Conservation (phyloP, 2,329 filamentous ascomycete genomes). For the Phyllosticta citribraziliensis region DNA sequence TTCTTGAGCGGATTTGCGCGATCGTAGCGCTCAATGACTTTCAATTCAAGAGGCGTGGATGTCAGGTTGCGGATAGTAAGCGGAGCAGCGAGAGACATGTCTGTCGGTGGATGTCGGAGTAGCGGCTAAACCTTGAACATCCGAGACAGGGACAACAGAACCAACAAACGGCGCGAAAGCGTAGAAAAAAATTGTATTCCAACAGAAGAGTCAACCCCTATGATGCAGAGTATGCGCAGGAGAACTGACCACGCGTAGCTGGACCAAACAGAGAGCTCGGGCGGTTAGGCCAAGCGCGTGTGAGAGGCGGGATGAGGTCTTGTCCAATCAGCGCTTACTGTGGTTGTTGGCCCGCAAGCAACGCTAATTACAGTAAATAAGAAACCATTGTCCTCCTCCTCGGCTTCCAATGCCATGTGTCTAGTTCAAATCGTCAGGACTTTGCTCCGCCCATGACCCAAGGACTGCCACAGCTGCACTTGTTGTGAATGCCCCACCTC, state of each 20-base stretch:
- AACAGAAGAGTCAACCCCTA: background rate
- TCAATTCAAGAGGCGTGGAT: conserved; percentile 60
- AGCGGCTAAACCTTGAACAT: conserved; percentile 5
- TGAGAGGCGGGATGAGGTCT: background rate
- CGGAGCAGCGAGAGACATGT: conserved; percentile 5
- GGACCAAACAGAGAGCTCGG: background rate
- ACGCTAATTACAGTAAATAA: background rate
- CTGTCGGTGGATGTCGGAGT: background rate
- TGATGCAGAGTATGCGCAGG: background rate
- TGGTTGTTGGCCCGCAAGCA: background rate
- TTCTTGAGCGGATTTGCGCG: conserved; percentile 35
- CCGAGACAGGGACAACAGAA: background rate
- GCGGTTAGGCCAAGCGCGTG: background rate
- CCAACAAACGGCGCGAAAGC: background rate
- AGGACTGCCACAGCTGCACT: conserved; percentile 28
- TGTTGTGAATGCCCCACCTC: conserved; percentile 27
- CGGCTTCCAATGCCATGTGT: background rate
- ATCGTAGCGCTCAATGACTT: conserved; percentile 63
- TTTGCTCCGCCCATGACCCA: conserved; percentile 22
- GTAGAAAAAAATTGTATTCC: background rate
- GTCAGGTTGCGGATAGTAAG: conserved; percentile 79
- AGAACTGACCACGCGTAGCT: background rate
- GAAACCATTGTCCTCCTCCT: background rate
- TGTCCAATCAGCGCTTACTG: background rate
- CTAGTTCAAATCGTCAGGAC: background rate